These are phyloP conservation scores for Diaporthe citriasiana DNA, from an alignment of 2,329 filamentous ascomycete species.

Conservation along the genomic window DNA sequence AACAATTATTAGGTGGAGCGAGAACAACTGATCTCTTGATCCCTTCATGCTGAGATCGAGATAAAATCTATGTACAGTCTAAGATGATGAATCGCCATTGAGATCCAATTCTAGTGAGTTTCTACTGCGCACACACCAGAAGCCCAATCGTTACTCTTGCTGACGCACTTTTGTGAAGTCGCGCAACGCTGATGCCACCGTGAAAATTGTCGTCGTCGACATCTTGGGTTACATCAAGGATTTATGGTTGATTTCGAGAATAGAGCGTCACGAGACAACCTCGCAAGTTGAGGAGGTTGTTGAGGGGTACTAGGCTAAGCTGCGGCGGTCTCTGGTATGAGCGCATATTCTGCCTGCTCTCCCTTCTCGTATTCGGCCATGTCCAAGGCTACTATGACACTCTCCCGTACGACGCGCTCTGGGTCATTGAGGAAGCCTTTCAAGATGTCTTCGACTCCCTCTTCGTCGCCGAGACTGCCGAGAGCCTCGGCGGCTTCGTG, in stretches of 20 bases:
- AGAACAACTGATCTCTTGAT: constrained; percentile 66
- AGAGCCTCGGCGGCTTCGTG: constrained; percentile 98
- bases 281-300: neutral
- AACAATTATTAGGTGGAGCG: constrained; percentile 62
- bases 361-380: constrained; percentile 98
- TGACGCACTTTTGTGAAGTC: neutral
- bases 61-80: constrained; percentile 4
- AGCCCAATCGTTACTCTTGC: neutral
- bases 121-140: neutral
- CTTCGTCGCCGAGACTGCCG: constrained; percentile 92
- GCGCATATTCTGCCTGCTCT: constrained; percentile 89
- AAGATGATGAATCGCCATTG: constrained; percentile 6
- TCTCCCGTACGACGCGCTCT: constrained; percentile 94
- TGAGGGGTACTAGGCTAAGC: constrained; percentile 48
- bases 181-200: neutral
- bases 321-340: constrained; percentile 77
- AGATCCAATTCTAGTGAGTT: constrained; percentile 5
- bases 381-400: constrained; percentile 93
- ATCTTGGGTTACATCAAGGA: constrained; percentile 12
- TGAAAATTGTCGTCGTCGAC: neutral
- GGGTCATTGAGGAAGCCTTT: constrained; percentile 89
- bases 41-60: neutral
- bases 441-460: constrained; percentile 89
- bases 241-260: neutral
- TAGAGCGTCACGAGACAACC: constrained; percentile 16